A percentile compares a stretch with the other conserved stretches of the same genome.
Conservation (phyloP, 306 rosid species). For the Sicyos baderoa region DNA sequence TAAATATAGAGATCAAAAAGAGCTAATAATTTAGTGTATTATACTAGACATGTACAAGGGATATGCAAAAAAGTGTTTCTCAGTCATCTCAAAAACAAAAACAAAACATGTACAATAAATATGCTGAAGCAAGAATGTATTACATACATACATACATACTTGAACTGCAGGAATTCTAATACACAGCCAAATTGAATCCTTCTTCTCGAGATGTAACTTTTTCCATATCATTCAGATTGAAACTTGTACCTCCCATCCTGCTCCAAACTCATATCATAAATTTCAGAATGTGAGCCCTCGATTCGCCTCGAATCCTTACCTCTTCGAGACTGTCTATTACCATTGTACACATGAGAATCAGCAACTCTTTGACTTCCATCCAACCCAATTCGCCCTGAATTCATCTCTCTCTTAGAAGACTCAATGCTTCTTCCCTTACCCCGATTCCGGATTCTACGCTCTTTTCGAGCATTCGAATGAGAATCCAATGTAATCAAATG, state of each 20-base stretch:
- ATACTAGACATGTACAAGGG: neutral
- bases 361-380: slow-evolving; percentile 35
- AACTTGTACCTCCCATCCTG: slow-evolving; percentile 60
- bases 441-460: slow-evolving; percentile 32
- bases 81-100: neutral
- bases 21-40: neutral
- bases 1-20: neutral
- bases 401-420: slow-evolving; percentile 25
- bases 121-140: neutral
- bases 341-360: slow-evolving; percentile 19
- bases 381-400: slow-evolving; percentile 32
- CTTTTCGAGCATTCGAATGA: slow-evolving; percentile 21
- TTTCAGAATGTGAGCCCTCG: slow-evolving; percentile 36
- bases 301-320: slow-evolving; percentile 26
- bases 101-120: neutral
- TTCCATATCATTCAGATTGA: slow-evolving; percentile 12
- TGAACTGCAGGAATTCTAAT: slow-evolving; percentile 5
- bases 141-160: slow-evolving; percentile 7
- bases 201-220: neutral
- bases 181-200: neutral
- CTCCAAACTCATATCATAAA: slow-evolving; percentile 64
- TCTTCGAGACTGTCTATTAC: slow-evolving; percentile 16
- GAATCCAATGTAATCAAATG: slow-evolving; percentile 20
- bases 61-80: slow-evolving; percentile 2
- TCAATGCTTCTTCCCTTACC: slow-evolving; percentile 28